phyloP scores from a whole-genome alignment of 257 asterid genomes.

The Plantago major region DNA sequence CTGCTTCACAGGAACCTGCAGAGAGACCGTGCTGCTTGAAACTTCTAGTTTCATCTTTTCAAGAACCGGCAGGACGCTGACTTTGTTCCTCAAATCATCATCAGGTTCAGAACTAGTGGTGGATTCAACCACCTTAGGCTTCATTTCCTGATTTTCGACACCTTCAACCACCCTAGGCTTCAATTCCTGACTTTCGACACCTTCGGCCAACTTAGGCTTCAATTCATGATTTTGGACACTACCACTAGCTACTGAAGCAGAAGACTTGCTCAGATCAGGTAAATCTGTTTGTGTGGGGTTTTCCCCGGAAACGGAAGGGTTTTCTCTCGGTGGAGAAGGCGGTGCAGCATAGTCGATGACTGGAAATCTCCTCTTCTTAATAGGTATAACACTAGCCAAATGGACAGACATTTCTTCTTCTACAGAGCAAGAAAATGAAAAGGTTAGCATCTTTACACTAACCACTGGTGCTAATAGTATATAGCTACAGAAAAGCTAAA shows the following conservation, averaged over 20 bases:
- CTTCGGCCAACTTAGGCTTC: slow-evolving; percentile 21
- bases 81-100: slow-evolving; percentile 21
- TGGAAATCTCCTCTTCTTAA: slow-evolving; percentile 74
- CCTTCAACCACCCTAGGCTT: slow-evolving; percentile 21
- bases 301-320: slow-evolving; percentile 8
- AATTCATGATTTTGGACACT: not conserved
- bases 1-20: slow-evolving; percentile 29
- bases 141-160: too few species aligned
- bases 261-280: slow-evolving; percentile 31
- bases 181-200: too few species aligned
- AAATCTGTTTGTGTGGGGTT: slow-evolving; percentile 27
- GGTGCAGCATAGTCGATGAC: slow-evolving; percentile 36
- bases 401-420: slow-evolving; percentile 29
- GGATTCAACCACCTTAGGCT: slow-evolving; percentile 23
- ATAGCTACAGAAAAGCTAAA: too few species aligned
- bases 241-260: slow-evolving; percentile 17
- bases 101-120: slow-evolving; percentile 24
- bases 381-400: slow-evolving; percentile 58
- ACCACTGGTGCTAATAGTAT: not conserved
- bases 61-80: slow-evolving; percentile 23
- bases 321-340: slow-evolving; percentile 41
- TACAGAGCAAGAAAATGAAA: not conserved
- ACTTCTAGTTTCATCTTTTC: slow-evolving; percentile 23
- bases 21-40: slow-evolving; percentile 19
- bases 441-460: not conserved